phyloP scores from a whole-genome alignment of 2,329 filamentous ascomycete species.

The Chaetomium strumarium region DNA sequence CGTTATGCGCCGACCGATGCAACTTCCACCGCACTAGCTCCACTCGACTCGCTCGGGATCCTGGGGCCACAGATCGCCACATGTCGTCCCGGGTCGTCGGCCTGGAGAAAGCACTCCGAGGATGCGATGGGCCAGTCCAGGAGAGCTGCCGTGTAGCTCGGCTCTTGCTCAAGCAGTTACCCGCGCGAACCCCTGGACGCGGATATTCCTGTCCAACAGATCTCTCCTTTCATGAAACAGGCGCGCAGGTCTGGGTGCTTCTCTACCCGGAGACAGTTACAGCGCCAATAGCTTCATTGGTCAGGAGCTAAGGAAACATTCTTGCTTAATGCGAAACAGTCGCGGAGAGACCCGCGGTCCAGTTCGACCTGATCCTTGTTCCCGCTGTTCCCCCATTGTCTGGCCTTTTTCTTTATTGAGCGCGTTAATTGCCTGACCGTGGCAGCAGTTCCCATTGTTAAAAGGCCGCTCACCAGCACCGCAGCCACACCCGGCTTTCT shows the following conservation, averaged over 20 bases:
- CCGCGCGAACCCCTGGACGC: constrained; percentile 5
- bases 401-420: constrained; percentile 10
- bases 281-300: constrained; percentile 28
- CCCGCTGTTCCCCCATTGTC: background rate
- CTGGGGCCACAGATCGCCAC: constrained; percentile 11
- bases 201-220: background rate
- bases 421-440: constrained; percentile 2
- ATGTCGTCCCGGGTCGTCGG: background rate
- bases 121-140: background rate
- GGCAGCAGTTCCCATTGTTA: constrained; percentile 16
- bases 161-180: constrained; percentile 7
- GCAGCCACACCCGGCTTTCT: background rate
- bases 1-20: constrained; percentile 22
- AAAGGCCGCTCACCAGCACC: constrained; percentile 14
- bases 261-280: constrained; percentile 13
- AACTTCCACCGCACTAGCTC: constrained; percentile 11
- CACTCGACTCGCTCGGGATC: constrained; percentile 2
- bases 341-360: constrained; percentile 13
- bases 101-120: constrained; percentile 6
- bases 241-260: background rate
- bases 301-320: constrained; percentile 20
- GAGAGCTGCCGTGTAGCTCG: constrained; percentile 1
- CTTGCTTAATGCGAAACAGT: constrained; percentile 24
- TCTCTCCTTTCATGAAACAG: constrained; percentile 18
- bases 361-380: constrained; percentile 17